Evolutionary conservation across 2,329 filamentous ascomycete genomes (phyloP).

Genomic region (Aspergillus sp.): DNA sequence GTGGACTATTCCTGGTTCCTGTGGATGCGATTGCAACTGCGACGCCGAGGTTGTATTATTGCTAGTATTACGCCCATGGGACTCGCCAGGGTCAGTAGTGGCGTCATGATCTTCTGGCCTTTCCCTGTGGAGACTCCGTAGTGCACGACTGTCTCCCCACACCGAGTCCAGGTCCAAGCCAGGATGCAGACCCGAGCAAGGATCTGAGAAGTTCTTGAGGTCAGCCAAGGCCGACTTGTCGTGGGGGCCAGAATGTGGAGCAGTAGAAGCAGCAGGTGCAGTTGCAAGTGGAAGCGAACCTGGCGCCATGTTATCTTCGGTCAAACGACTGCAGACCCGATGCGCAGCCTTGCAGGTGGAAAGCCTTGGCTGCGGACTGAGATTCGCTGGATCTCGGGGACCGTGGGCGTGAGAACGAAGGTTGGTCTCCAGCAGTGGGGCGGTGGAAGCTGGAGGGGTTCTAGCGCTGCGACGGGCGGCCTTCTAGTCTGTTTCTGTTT

Average conservation of each 20-base stretch:
- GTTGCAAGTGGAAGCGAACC: too few relatives aligned
- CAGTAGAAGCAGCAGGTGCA: not conserved
- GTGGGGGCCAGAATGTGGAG: slow-evolving; percentile 8
- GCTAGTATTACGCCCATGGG: too few relatives aligned
- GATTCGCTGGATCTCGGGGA: not conserved
- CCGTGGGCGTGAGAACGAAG: not conserved
- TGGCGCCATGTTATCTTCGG: too few relatives aligned
- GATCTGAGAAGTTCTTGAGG: not conserved
- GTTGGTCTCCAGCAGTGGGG: not conserved
- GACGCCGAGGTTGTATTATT: not conserved
- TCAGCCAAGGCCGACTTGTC: not conserved
- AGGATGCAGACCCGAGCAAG: not conserved
- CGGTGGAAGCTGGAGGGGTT: not conserved
- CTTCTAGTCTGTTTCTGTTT: slow-evolving; percentile 6
- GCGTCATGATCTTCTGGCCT: not conserved
- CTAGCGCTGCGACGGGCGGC: not conserved
- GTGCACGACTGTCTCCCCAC: not conserved
- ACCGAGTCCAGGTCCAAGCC: not conserved
- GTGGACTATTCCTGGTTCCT: not conserved
- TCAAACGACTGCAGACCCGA: not conserved
- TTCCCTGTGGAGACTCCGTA: not conserved
- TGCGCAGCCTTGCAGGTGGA: not conserved
- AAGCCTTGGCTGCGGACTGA: not conserved
- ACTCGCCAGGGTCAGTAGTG: not conserved
- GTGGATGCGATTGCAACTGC: not conserved